Evolutionary conservation across 1,284 basidiomycete species (phyloP).

Genomic region (Hypsizygus ulmarius): DNA sequence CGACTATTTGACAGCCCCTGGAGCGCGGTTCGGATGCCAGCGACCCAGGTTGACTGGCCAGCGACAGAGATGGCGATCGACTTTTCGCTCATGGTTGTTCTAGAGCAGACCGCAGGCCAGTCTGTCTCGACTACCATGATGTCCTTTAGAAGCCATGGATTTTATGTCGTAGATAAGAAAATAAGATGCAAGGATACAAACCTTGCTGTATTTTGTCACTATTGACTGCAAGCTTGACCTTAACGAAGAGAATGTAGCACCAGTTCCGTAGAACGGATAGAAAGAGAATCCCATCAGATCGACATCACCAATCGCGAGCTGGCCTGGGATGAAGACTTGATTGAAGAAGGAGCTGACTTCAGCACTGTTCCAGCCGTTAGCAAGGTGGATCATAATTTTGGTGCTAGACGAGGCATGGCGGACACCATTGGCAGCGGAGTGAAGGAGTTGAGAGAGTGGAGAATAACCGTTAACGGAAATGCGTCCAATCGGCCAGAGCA

Average conservation of each 20-base stretch:
- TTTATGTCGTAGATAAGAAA: not conserved
- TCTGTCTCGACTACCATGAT: constrained; percentile 65
- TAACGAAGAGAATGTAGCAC: constrained; percentile 51
- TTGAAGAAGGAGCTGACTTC: constrained; percentile 49
- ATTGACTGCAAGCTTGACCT: constrained; percentile 49
- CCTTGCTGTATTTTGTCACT: constrained; percentile 50
- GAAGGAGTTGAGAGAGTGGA: constrained; percentile 56
- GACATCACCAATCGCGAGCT: constrained; percentile 47
- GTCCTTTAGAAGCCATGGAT: constrained; percentile 32
- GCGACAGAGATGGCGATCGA: constrained; percentile 48
- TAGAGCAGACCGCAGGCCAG: constrained; percentile 55
- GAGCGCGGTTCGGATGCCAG: constrained; percentile 49
- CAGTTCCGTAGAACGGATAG: constrained; percentile 61
- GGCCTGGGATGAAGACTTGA: constrained; percentile 51
- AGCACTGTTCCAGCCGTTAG: constrained; percentile 58
- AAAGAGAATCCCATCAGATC: constrained; percentile 64
- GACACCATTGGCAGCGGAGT: constrained; percentile 55
- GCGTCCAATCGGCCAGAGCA: constrained; percentile 59
- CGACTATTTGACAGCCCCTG: constrained; percentile 42
- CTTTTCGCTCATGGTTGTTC: constrained; percentile 45
- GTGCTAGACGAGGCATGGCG: constrained; percentile 41
- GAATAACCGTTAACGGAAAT: constrained; percentile 54
- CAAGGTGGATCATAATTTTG: constrained; percentile 59
- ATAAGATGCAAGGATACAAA: constrained; percentile 17
- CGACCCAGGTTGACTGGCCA: constrained; percentile 56